phyloP scores from a whole-genome alignment of 306 rosid species.

The Cicer bijugum region DNA sequence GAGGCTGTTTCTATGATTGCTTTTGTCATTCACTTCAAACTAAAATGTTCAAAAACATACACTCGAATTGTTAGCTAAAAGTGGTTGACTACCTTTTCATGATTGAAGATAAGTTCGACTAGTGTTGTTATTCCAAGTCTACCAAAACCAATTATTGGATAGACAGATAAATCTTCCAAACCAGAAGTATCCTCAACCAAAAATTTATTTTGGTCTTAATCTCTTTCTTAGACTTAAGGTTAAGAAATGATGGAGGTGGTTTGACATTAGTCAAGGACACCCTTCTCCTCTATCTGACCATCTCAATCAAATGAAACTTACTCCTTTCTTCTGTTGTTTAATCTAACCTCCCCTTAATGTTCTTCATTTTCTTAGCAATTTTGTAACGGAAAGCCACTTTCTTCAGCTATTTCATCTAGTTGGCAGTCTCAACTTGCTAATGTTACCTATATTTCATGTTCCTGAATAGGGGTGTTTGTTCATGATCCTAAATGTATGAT shows the following conservation, averaged over 20 bases:
- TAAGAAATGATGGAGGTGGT: too few species aligned
- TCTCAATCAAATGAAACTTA: background rate
- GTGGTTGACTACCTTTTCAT: constrained; percentile 1
- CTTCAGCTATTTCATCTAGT: too few species aligned
- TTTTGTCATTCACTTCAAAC: background rate
- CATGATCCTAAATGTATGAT: too few species aligned
- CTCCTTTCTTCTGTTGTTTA: constrained; percentile 10
- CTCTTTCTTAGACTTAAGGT: too few species aligned
- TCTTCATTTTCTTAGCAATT: constrained; percentile 32
- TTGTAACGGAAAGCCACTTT: constrained; percentile 2
- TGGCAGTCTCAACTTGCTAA: too few species aligned
- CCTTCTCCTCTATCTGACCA: background rate
- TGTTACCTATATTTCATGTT: too few species aligned
- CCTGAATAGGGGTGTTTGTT: too few species aligned
- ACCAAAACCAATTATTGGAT: constrained; percentile 20
- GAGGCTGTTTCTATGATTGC: constrained; percentile 1
- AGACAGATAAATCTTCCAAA: too few species aligned
- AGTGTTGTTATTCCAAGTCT: constrained; percentile 39
- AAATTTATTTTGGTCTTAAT: too few species aligned
- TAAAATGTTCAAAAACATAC: constrained; percentile 19
- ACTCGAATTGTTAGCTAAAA: constrained; percentile 37
- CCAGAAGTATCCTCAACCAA: too few species aligned
- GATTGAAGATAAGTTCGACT: constrained; percentile 20
- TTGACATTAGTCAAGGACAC: too few species aligned
- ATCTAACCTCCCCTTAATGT: background rate